These are phyloP conservation scores for Eutrema salsugineum DNA, from an alignment of 441 rosid species.

Conservation along the genomic window DNA sequence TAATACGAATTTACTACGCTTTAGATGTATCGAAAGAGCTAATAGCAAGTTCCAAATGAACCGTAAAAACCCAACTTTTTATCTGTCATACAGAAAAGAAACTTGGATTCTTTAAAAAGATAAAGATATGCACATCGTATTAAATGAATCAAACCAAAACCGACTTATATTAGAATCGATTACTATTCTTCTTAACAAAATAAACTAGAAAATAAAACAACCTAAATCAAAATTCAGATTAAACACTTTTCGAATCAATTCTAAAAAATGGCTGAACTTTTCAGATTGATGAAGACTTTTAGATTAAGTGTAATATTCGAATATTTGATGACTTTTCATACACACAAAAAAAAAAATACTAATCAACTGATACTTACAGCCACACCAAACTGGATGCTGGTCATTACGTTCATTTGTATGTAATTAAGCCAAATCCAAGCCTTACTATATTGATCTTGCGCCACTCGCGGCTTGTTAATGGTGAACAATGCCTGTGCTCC, in stretches of 20 bases:
- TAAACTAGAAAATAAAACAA: not conserved
- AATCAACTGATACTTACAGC: slow-evolving; percentile 18
- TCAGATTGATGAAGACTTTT: not conserved
- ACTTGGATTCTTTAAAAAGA: no score
- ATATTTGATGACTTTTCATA: not conserved
- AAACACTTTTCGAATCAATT: no score
- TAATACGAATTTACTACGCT: not conserved
- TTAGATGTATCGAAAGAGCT: no score
- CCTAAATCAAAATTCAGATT: not conserved
- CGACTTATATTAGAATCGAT: not conserved
- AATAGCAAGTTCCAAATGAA: no score
- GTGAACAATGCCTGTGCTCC: slow-evolving; percentile 26
- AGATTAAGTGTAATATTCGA: not conserved
- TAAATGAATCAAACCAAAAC: not conserved
- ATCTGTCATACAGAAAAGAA: no score
- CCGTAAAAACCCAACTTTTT: not conserved
- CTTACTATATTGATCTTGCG: slow-evolving; percentile 15
- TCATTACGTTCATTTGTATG: not conserved
- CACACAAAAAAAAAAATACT: not conserved
- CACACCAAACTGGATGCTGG: slow-evolving; percentile 27
- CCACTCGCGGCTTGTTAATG: not conserved
- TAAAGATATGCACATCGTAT: no score
- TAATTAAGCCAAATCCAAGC: slow-evolving; percentile 24
- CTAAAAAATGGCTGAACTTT: not conserved
- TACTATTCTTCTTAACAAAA: not conserved